phyloP scores from a whole-genome alignment of 345 rosid genomes.

The Mercurialis annua region DNA sequence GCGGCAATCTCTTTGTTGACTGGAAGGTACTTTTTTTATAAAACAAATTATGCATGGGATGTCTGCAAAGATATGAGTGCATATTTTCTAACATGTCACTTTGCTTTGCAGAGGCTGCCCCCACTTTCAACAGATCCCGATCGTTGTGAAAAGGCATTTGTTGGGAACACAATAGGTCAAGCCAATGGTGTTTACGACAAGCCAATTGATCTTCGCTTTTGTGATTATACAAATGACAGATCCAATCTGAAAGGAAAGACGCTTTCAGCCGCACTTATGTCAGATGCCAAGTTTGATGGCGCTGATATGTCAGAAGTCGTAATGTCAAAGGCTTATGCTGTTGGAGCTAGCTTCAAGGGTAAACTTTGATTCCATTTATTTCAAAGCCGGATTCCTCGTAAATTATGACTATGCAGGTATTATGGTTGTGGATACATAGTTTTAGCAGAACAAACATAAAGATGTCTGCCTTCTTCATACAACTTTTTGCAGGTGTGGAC shows the following conservation, averaged over 20 bases:
- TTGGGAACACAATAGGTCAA: constrained; percentile 96
- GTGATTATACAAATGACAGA: constrained; percentile 79
- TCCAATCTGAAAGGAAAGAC: constrained; percentile 89
- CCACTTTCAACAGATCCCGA: constrained; percentile 86
- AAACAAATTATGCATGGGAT: background rate
- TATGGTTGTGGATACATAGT: no score
- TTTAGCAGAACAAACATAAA: background rate
- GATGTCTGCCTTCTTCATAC: no score
- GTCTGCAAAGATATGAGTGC: background rate
- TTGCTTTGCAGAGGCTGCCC: constrained; percentile 73
- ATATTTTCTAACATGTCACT: background rate
- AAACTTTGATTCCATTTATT: background rate
- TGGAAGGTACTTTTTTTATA: background rate
- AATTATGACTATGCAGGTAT: no score
- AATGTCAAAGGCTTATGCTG: constrained; percentile 99
- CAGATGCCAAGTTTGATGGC: constrained; percentile 94
- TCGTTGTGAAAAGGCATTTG: constrained; percentile 80
- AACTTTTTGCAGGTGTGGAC: constrained; percentile 53
- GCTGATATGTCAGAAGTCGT: constrained; percentile 96
- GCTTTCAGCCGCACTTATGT: constrained; percentile 91
- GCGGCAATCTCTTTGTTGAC: no score
- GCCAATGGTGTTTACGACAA: constrained; percentile 98
- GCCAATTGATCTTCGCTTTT: constrained; percentile 89
- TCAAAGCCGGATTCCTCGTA: no score
- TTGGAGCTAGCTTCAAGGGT: constrained; percentile 96